Percentiles rank a stretch among this genome's conserved stretches.
phyloP scores from a whole-genome alignment of 495 filamentous ascomycete genomes.

The Lasiosphaeria miniovina region DNA sequence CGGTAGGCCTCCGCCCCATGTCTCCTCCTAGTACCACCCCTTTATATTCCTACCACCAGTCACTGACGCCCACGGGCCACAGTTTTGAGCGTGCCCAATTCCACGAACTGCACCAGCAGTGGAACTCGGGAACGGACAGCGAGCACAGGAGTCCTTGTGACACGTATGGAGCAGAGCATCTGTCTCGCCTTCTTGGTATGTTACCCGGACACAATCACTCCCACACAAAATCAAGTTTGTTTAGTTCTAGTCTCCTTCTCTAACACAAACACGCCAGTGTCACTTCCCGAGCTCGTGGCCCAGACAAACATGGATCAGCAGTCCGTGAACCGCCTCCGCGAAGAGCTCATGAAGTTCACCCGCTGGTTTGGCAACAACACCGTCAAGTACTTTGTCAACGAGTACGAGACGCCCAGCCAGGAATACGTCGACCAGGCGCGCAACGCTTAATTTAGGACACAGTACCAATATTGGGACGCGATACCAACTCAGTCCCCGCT shows the following conservation, averaged over 20 bases:
- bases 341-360: constrained; percentile 79
- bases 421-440: constrained; percentile 52
- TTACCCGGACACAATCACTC: constrained; percentile 7
- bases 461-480: too few relatives aligned
- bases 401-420: constrained; percentile 63
- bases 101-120: constrained; percentile 63
- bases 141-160: constrained; percentile 66
- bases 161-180: constrained; percentile 91
- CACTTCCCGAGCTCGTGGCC: constrained; percentile 87
- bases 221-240: neutral
- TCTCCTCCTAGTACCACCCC: neutral
- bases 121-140: constrained; percentile 52
- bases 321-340: constrained; percentile 78
- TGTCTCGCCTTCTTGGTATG: constrained; percentile 83
- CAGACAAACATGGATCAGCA: constrained; percentile 97
- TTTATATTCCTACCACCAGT: neutral
- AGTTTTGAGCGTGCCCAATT: constrained; percentile 87
- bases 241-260: constrained; percentile 1
- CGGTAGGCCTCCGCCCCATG: constrained; percentile 40
- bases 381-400: constrained; percentile 67
- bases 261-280: constrained; percentile 51
- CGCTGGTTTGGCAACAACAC: constrained; percentile 75
- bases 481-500: too few relatives aligned
- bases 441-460: constrained; percentile 19
- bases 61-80: constrained; percentile 1